Percentiles rank a stretch among this genome's conserved stretches.
phyloP scores from a whole-genome alignment of 2,329 filamentous ascomycete species.

The Fusarium illudens region DNA sequence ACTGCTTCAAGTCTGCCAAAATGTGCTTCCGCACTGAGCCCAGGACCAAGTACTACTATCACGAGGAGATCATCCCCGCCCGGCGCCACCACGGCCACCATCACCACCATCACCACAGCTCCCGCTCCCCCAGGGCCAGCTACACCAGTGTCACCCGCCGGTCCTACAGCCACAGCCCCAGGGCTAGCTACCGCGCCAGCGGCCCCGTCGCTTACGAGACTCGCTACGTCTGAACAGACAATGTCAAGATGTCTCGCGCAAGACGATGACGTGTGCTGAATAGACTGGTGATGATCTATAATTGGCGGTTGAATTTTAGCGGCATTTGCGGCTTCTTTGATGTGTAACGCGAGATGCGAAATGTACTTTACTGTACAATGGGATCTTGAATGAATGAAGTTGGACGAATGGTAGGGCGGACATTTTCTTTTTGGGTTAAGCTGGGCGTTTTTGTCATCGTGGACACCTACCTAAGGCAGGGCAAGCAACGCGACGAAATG shows the following conservation, averaged over 20 bases:
- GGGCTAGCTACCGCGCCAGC: conserved; percentile 55
- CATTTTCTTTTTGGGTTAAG: conserved; percentile 13
- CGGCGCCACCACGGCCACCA: conserved; percentile 50
- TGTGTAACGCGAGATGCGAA: conserved; percentile 14
- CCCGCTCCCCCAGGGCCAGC: conserved; percentile 53
- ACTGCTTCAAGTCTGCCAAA: conserved; percentile 34
- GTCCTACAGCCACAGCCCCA: conserved; percentile 52
- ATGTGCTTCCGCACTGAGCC: conserved; percentile 62
- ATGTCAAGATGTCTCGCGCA: neutral
- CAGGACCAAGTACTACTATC: conserved; percentile 62
- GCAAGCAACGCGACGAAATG: conserved; percentile 2
- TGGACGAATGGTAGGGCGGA: neutral
- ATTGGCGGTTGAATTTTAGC: conserved; percentile 25
- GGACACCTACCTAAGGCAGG: neutral
- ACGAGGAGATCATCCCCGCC: conserved; percentile 61
- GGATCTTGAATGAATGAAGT: neutral
- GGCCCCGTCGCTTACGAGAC: conserved; percentile 42
- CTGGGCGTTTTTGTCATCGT: conserved; percentile 21
- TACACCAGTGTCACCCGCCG: conserved; percentile 52
- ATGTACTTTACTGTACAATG: conserved; percentile 18
- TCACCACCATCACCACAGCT: conserved; percentile 46
- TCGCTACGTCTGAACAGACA: conserved; percentile 20
- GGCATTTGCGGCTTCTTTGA: conserved; percentile 25
- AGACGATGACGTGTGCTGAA: conserved; percentile 23
- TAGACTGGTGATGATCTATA: neutral